Base-by-base conservation (phyloP, 805 yeast genomes). In the Ascoidea tarda region DNA sequence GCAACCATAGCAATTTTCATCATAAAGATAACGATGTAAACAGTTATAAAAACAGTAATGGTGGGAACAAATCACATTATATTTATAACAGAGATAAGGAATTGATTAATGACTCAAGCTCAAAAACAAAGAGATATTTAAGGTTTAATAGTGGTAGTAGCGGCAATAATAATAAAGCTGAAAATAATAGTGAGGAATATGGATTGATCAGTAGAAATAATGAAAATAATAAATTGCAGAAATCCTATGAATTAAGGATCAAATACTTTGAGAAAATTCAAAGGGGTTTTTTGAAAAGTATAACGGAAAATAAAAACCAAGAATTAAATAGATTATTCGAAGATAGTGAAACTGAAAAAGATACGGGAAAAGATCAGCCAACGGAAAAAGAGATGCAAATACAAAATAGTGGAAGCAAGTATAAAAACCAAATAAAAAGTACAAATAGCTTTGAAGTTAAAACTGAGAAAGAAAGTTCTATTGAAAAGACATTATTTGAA, bases 401-500 rank as follows among this genome's bases (percentile, higher is more conserved):
- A 21, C 28, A 21, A 21, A 21, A 21, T 21, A 21, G 28, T 21
- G 28, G 28, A 21, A 21, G 28, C 28, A 21, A 21, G 28, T 4
- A 10, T 38, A 38, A 38, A 38, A 14, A 38, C 4, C 44, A 10
- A 10, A 38, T 10, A 38, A 47, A 32, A 16, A 28, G 16, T 8
- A 5, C 10, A 16, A 21, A 46, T 32, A 33, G 28, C 47, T 10
- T 6, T 6, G 52, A 49, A 14, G 51, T 48, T 10, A 16, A 32
- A 45, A n/a, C 6, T 6, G 33, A 49, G 33, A 55, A 55, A 47
- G 51, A 52, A 33, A 48, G 50, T 28, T 32, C 48, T 49, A 49
- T 55, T 10, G 74, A 69, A 48, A 56, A 63, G 6, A 63, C 68
- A 3, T 57, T 73, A 32, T 62, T 72, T 70, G 62, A 68, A 16